A percentile compares a stretch with the other conserved stretches of the same genome.
Conservation (phyloP, 192 early-diverging fungal genomes). For the Podila verticillata region DNA sequence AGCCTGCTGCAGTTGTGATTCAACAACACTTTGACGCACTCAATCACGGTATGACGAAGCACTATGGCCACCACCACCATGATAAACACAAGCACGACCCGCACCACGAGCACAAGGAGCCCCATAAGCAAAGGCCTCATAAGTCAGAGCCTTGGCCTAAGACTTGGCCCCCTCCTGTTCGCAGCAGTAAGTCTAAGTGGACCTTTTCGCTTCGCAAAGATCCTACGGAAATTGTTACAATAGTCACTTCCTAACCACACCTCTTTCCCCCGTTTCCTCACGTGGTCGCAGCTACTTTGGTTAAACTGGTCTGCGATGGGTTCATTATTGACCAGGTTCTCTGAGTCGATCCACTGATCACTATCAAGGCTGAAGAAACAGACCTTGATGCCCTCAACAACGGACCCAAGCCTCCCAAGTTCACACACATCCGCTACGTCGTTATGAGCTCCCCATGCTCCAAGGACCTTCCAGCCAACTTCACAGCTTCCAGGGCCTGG, state of each 20-base stretch:
- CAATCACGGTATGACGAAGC: not conserved
- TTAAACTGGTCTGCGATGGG: not conserved
- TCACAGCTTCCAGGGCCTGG: not conserved
- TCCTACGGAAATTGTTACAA: not conserved
- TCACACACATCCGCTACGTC: not conserved
- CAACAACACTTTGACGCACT: constrained; percentile 1
- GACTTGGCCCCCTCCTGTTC: not conserved
- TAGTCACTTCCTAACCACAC: not conserved
- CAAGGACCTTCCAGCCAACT: not conserved
- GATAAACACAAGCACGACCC: not conserved
- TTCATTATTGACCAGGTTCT: not conserved
- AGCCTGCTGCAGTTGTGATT: not conserved
- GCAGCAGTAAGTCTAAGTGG: not conserved
- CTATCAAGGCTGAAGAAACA: not conserved
- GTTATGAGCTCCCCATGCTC: not conserved
- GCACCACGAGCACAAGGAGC: not conserved
- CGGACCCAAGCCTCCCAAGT: not conserved
- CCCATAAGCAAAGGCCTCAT: not conserved
- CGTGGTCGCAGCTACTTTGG: not conserved
- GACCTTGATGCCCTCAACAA: not conserved
- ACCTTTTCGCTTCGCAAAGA: too few relatives aligned
- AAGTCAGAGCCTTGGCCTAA: not conserved
- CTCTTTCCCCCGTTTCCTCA: not conserved
- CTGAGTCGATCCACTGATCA: not conserved
- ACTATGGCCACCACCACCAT: not conserved